Conservation (phyloP, 2,329 filamentous ascomycete genomes). For the Nemania sp. region DNA sequence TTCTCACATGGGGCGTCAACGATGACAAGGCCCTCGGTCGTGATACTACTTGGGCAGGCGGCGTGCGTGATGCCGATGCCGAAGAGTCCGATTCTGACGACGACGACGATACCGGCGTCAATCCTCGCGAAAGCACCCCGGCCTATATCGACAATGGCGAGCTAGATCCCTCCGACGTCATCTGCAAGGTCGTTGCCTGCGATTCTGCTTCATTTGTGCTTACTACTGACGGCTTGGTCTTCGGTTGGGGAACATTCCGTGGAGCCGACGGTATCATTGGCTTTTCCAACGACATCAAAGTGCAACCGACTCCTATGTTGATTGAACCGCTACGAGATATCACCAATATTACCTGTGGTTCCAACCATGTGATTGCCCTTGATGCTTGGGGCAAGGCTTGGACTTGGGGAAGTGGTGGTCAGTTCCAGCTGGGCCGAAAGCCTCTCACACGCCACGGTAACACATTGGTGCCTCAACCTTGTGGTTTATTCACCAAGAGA, state of each 20-base stretch:
- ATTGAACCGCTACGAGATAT: constrained; percentile 65
- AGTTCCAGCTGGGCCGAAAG: constrained; percentile 70
- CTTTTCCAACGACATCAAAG: constrained; percentile 57
- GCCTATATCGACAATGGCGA: constrained; percentile 59
- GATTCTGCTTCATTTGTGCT: constrained; percentile 67
- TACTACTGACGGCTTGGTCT: constrained; percentile 65
- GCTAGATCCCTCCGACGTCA: constrained; percentile 65
- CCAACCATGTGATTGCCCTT: constrained; percentile 70
- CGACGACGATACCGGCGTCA: constrained; percentile 65
- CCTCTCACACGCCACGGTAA: constrained; percentile 46
- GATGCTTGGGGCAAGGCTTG: constrained; percentile 69
- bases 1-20: constrained; percentile 81
- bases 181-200: constrained; percentile 61
- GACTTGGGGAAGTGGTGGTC: constrained; percentile 81
- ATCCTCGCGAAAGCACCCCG: constrained; percentile 73
- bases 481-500: constrained; percentile 48
- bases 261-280: constrained; percentile 63
- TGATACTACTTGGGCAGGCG: constrained; percentile 67
- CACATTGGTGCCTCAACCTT: constrained; percentile 44
- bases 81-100: constrained; percentile 47
- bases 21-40: constrained; percentile 74
- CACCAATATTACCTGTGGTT: constrained; percentile 64
- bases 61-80: constrained; percentile 59
- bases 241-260: constrained; percentile 71
- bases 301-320: constrained; percentile 50